Conservation (phyloP, 352 stramenopile genomes). For the Albugo candida region DNA sequence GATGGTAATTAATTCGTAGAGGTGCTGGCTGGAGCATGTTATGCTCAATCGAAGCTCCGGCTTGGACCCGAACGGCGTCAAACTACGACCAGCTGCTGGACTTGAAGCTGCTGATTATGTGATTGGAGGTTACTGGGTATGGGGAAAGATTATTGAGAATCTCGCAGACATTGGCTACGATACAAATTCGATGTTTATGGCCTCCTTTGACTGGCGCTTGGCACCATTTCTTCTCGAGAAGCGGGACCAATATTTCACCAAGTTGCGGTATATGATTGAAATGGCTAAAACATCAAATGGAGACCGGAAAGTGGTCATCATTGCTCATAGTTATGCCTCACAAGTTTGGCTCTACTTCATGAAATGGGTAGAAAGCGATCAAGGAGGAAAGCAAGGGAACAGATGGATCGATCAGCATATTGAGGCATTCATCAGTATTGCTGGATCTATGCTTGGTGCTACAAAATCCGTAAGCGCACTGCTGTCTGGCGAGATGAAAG, state of each 20-base stretch:
- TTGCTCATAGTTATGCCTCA: slow-evolving; percentile 85
- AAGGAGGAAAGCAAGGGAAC: slow-evolving; percentile 65
- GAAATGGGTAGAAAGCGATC: slow-evolving; percentile 82
- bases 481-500: slow-evolving; percentile 90
- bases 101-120: slow-evolving; percentile 89
- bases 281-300: slow-evolving; percentile 45
- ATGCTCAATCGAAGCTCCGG: slow-evolving; percentile 80
- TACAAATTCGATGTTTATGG: slow-evolving; percentile 77
- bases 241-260: slow-evolving; percentile 82
- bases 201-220: slow-evolving; percentile 74
- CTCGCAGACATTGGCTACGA: slow-evolving; percentile 86
- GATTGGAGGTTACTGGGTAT: slow-evolving; percentile 90
- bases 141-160: slow-evolving; percentile 82
- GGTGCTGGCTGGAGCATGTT: slow-evolving; percentile 87
- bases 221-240: slow-evolving; percentile 45
- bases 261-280: slow-evolving; percentile 86
- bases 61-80: slow-evolving; percentile 72
- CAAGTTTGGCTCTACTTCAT: slow-evolving; percentile 90
- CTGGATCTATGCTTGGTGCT: slow-evolving; percentile 83
- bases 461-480: slow-evolving; percentile 84
- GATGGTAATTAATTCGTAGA: slow-evolving; percentile 9
- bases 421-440: slow-evolving; percentile 85
- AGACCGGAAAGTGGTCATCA: slow-evolving; percentile 77
- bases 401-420: slow-evolving; percentile 88
- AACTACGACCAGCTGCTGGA: slow-evolving; percentile 57